These are phyloP conservation scores for Colletotrichum sp. DNA, from an alignment of 2,329 filamentous ascomycete species.

Conservation along the genomic window DNA sequence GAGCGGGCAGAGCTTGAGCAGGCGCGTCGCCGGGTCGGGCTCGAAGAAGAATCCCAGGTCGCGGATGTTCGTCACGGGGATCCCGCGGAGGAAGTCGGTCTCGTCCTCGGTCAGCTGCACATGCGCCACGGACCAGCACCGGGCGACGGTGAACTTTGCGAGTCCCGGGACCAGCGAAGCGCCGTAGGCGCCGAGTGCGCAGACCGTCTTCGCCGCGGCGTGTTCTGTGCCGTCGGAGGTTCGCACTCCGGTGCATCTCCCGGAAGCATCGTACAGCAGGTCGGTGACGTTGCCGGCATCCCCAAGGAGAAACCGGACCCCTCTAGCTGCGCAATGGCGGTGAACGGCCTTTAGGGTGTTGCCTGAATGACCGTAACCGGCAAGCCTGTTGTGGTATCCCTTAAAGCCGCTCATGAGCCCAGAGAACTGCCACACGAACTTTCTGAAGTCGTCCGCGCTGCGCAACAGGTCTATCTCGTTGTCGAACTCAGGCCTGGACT, in stretches of 20 bases:
- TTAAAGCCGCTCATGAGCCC: slow-evolving; percentile 56
- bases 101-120: slow-evolving; percentile 61
- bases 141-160: slow-evolving; percentile 55
- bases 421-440: slow-evolving; percentile 49
- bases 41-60: slow-evolving; percentile 72
- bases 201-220: slow-evolving; percentile 36
- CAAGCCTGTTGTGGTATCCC: slow-evolving; percentile 63
- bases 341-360: slow-evolving; percentile 55
- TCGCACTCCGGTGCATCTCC: background rate
- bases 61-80: slow-evolving; percentile 65
- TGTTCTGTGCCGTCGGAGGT: background rate
- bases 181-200: slow-evolving; percentile 56
- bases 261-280: background rate
- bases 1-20: slow-evolving; percentile 66
- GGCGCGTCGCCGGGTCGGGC: slow-evolving; percentile 60
- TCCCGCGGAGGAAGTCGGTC: slow-evolving; percentile 55
- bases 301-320: slow-evolving; percentile 41
- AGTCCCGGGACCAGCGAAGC: slow-evolving; percentile 52
- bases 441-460: slow-evolving; percentile 41
- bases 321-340: slow-evolving; percentile 36
- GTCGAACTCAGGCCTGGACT: slow-evolving; percentile 34
- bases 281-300: slow-evolving; percentile 1
- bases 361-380: slow-evolving; percentile 61
- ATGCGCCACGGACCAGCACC: slow-evolving; percentile 65
- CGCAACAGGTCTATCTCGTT: slow-evolving; percentile 30